A percentile compares a stretch with the other conserved stretches of the same genome.
Conservation (phyloP, 345 rosid species). For the Eutrema japonicum region DNA sequence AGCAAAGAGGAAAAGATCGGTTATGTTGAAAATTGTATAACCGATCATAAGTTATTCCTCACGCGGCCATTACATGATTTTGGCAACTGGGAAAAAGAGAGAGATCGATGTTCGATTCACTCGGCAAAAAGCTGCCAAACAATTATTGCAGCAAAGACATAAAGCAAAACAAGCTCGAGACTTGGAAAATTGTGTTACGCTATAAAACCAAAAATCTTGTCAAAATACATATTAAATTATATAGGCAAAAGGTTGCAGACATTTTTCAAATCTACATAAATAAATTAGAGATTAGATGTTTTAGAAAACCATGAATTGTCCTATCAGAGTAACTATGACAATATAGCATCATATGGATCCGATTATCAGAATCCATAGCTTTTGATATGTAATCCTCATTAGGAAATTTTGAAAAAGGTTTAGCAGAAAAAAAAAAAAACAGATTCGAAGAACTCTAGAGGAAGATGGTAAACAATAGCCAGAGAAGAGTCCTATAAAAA, state of each 20-base stretch:
- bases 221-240: neutral
- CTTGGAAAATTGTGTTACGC: neutral
- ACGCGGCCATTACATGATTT: conserved; percentile 28
- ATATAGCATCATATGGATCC: conserved; percentile 38
- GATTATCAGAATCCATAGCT: conserved; percentile 39
- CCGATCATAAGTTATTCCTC: conserved; percentile 11
- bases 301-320: neutral
- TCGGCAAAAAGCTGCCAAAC: conserved; percentile 48
- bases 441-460: neutral
- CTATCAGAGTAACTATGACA: conserved; percentile 51
- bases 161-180: conserved; percentile 1
- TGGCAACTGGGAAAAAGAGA: conserved; percentile 47
- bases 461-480: accelerated
- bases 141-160: neutral
- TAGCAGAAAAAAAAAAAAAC: no score
- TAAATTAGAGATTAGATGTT: neutral
- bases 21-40: neutral
- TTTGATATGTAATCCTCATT: conserved; percentile 35
- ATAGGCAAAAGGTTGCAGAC: conserved; percentile 10
- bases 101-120: conserved; percentile 45
- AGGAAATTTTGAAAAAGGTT: neutral
- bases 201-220: neutral
- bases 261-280: neutral
- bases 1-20: conserved; percentile 23
- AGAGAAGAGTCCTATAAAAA: conserved; percentile 26